Conservation (phyloP, 2,329 filamentous ascomycete species). For the Epichloe scottii region DNA sequence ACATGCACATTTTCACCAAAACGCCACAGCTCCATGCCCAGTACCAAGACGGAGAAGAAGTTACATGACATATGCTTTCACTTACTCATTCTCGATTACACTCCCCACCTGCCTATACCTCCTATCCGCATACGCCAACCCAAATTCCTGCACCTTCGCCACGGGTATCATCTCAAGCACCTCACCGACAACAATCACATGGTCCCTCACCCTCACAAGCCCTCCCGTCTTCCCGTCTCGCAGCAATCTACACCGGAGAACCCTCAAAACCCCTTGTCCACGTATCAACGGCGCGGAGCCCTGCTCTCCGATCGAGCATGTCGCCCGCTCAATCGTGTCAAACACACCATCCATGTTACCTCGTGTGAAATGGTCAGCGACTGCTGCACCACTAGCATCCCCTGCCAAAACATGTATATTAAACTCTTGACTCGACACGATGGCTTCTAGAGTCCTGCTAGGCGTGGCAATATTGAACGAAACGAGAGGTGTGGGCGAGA, state of each 20-base stretch:
- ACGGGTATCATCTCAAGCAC: slow-evolving; percentile 32
- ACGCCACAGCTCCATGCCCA: no score
- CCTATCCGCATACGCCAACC: slow-evolving; percentile 36
- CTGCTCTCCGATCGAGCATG: slow-evolving; percentile 9
- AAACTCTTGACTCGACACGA: slow-evolving; percentile 31
- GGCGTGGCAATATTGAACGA: slow-evolving; percentile 46
- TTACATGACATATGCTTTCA: background rate
- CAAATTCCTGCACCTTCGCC: slow-evolving; percentile 24
- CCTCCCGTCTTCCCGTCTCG: slow-evolving; percentile 26
- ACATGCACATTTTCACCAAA: no score
- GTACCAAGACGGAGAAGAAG: background rate
- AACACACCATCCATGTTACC: slow-evolving; percentile 33
- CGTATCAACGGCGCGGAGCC: slow-evolving; percentile 28
- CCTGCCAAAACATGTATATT: slow-evolving; percentile 43
- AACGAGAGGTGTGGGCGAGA: slow-evolving; percentile 37
- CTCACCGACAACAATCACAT: slow-evolving; percentile 40
- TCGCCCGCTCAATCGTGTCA: slow-evolving; percentile 9
- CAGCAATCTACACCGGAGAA: slow-evolving; percentile 30
- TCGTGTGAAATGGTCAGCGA: slow-evolving; percentile 39
- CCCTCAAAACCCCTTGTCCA: slow-evolving; percentile 40
- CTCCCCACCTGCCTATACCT: slow-evolving; percentile 32
- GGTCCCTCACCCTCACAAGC: slow-evolving; percentile 35
- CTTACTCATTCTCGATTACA: slow-evolving; percentile 14
- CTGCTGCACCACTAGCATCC: slow-evolving; percentile 31
- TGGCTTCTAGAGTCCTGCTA: slow-evolving; percentile 41